Evolutionary conservation across 2,329 filamentous ascomycete species (phyloP).

Genomic region (Aspergillus proliferans): DNA sequence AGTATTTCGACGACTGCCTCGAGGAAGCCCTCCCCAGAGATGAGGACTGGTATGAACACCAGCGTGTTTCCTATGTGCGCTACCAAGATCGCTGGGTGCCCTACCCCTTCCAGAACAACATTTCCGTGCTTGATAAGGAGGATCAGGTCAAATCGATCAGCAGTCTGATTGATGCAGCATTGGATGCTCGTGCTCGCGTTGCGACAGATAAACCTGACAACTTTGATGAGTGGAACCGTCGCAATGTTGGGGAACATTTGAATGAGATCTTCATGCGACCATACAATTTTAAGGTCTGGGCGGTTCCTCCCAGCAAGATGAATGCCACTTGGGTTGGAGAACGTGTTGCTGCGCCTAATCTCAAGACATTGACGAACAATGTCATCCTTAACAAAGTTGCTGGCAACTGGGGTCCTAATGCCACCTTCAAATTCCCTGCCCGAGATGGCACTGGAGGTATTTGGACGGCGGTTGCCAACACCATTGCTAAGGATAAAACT

Average conservation of each 20-base stretch:
- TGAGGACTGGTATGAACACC: constrained; percentile 94
- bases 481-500: constrained; percentile 84
- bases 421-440: constrained; percentile 96
- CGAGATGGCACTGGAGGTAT: constrained; percentile 94
- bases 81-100: constrained; percentile 96
- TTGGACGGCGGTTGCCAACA: constrained; percentile 95
- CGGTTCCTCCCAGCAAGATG: constrained; percentile 98
- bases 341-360: constrained; percentile 91
- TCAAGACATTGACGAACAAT: constrained; percentile 90
- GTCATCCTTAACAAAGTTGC: constrained; percentile 93
- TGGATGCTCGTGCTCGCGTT: constrained; percentile 67
- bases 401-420: constrained; percentile 96
- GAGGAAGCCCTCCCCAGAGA: constrained; percentile 91
- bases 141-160: constrained; percentile 93
- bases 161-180: constrained; percentile 87
- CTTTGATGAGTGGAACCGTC: constrained; percentile 96
- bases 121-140: constrained; percentile 94
- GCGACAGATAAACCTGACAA: constrained; percentile 84
- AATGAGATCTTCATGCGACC: constrained; percentile 97
- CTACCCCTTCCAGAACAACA: constrained; percentile 99
- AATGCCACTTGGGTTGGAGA: constrained; percentile 98
- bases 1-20: constrained; percentile 99
- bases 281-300: constrained; percentile 99
- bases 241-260: constrained; percentile 82
- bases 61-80: constrained; percentile 97